Conservation (phyloP, 2,329 filamentous ascomycete species). For the Coniochaeta sp. region DNA sequence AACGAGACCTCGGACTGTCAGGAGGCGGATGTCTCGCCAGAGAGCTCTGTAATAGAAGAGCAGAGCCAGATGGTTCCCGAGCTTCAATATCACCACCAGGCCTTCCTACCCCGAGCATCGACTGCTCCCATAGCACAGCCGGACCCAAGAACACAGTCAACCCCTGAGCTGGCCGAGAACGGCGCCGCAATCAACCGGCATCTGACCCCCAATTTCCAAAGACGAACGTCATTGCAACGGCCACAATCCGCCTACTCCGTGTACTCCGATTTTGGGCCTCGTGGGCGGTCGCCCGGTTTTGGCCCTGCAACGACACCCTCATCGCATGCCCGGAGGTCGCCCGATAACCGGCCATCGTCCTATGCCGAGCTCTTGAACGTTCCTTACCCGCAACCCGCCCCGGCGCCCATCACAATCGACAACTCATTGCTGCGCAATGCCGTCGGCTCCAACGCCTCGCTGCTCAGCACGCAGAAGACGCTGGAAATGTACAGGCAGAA, state of each 20-base stretch:
- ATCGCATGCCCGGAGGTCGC: constrained; percentile 45
- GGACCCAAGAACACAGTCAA: constrained; percentile 39
- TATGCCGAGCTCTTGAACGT: constrained; percentile 57
- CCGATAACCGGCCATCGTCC: constrained; percentile 44
- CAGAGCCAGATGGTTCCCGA: constrained; percentile 41
- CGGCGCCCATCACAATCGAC: constrained; percentile 63
- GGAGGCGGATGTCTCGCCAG: constrained; percentile 35
- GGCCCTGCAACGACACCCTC: constrained; percentile 41
- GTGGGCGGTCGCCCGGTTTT: constrained; percentile 54
- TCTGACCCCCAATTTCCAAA: constrained; percentile 51
- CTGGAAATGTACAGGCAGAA: constrained; percentile 97
- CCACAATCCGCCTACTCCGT: constrained; percentile 73
- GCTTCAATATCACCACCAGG: constrained; percentile 55
- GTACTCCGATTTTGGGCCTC: constrained; percentile 59
- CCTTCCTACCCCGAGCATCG: constrained; percentile 33
- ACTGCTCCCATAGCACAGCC: constrained; percentile 19
- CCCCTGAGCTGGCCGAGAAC: constrained; percentile 44
- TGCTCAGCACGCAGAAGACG: constrained; percentile 87
- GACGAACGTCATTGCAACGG: constrained; percentile 54
- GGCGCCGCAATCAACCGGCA: constrained; percentile 50
- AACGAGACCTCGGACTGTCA: constrained; percentile 40
- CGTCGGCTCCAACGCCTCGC: constrained; percentile 83
- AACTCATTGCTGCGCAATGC: constrained; percentile 73
- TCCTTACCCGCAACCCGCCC: constrained; percentile 73
- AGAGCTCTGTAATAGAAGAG: constrained; percentile 43